Conservation (phyloP, 306 rosid species). For the Castanospermum australe region DNA sequence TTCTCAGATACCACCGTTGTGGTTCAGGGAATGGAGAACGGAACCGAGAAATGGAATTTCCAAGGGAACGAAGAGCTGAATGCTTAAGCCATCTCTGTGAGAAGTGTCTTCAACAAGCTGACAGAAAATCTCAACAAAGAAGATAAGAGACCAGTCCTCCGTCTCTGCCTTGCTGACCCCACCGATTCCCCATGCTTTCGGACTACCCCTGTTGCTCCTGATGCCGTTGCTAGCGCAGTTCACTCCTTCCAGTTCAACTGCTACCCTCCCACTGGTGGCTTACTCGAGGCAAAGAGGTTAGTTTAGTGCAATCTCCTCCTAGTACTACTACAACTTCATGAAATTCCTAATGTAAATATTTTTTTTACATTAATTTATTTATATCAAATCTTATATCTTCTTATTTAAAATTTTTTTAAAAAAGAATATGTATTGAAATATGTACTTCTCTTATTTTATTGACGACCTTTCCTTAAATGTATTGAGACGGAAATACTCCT, state of each 20-base stretch:
- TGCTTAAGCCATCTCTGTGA: constrained; percentile 35
- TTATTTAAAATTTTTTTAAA: no score
- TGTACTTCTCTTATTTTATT: no score
- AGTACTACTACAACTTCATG: no score
- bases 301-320: neutral
- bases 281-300: constrained; percentile 49
- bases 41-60: constrained; percentile 39
- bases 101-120: constrained; percentile 33
- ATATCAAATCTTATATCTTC: no score
- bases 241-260: constrained; percentile 43
- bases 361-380: no score
- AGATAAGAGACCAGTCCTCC: constrained; percentile 24
- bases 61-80: constrained; percentile 37
- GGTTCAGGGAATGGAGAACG: constrained; percentile 33
- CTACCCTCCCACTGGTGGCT: constrained; percentile 46
- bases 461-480: no score
- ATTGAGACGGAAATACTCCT: no score
- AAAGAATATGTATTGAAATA: no score
- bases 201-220: constrained; percentile 18
- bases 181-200: constrained; percentile 31
- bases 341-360: no score
- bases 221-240: constrained; percentile 32
- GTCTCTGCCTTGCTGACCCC: constrained; percentile 55
- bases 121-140: constrained; percentile 7
- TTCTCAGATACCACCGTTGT: neutral